Base-by-base conservation (phyloP, 257 asterid genomes). In the Scutellaria baicalensis region DNA sequence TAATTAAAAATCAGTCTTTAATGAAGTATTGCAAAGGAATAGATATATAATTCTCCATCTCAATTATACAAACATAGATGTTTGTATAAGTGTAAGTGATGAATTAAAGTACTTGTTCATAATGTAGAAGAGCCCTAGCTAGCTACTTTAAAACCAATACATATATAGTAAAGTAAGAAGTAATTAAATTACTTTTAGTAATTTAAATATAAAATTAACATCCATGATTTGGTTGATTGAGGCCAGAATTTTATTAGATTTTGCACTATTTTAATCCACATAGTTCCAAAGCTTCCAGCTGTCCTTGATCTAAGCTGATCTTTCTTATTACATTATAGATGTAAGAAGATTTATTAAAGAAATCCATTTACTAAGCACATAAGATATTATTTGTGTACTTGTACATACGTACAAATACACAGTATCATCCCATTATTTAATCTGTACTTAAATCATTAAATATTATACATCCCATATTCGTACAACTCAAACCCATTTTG, bases 271-370 rank as follows among this genome's bases (percentile, higher is more conserved):
- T 50, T 62, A 70, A 59, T 60, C 44, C 60, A 75, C 61, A 67
- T 66, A 67, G 38, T 40, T 55, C 78, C 80, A 79, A 79, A 79
- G 49, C 52, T 71, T 55, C 84, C 84, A 79, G 78, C 84, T 79
- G 76, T 75, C 42, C 35, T 68, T 48, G 75, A 71, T 79, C 83
- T 59, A 51, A 13, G 38, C 43, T 8, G 39, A 54, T 54, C 65
- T 40, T 57, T 58, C 47, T 31, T 18, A 14, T 31, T 18, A 14
- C 36, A n/a, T 17, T 8, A 6, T 9, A 17, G n/a, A n/a, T n/a
- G n/a, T 16, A 16, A 17, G 10, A 8, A 64, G 33, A 65, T 21
- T 12, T 44, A n/a, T 31, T 49, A 49, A 4, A 47, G 6, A 47
- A 13, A n/a, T 13, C 4, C 11, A 12, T 52, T 11, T 12, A 7